Evolutionary conservation across 495 filamentous ascomycete genomes (phyloP).

Genomic region (Penicillium ochrochloron): DNA sequence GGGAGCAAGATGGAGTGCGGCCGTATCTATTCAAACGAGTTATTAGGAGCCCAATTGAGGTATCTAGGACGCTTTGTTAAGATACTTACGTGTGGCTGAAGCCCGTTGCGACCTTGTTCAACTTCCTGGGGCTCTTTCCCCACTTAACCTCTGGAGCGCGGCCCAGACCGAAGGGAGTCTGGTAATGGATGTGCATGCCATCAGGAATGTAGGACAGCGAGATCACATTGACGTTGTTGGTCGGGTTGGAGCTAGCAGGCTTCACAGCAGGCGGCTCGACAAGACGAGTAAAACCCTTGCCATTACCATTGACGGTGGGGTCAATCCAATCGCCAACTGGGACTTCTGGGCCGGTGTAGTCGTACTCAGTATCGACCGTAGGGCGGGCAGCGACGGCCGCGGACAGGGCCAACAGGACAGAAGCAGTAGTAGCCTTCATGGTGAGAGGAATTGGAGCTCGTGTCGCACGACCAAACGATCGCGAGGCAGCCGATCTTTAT

Average conservation of each 20-base stretch:
- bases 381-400: constrained; percentile 34
- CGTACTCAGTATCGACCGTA: constrained; percentile 42
- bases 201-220: constrained; percentile 52
- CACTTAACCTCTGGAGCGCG: constrained; percentile 45
- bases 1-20: constrained; percentile 56
- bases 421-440: constrained; percentile 32
- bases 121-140: constrained; percentile 35
- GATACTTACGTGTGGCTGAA: constrained; percentile 39
- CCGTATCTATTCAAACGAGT: constrained; percentile 41
- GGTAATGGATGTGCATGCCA: constrained; percentile 58
- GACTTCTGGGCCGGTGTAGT: constrained; percentile 53
- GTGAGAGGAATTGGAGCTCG: constrained; percentile 15
- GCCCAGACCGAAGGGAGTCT: constrained; percentile 57
- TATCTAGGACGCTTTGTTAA: background rate
- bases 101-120: constrained; percentile 41
- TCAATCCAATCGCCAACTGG: constrained; percentile 58
- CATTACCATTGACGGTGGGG: constrained; percentile 54
- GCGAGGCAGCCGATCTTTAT: constrained; percentile 11
- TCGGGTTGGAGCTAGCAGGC: constrained; percentile 42
- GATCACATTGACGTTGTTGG: constrained; percentile 61
- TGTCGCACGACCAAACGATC: background rate
- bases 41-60: background rate
- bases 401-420: constrained; percentile 25
- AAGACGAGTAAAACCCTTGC: constrained; percentile 55
- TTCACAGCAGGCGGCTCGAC: constrained; percentile 60